Conservation (phyloP, 768 basidiomycete genomes). For the Termitomyces heimii region DNA sequence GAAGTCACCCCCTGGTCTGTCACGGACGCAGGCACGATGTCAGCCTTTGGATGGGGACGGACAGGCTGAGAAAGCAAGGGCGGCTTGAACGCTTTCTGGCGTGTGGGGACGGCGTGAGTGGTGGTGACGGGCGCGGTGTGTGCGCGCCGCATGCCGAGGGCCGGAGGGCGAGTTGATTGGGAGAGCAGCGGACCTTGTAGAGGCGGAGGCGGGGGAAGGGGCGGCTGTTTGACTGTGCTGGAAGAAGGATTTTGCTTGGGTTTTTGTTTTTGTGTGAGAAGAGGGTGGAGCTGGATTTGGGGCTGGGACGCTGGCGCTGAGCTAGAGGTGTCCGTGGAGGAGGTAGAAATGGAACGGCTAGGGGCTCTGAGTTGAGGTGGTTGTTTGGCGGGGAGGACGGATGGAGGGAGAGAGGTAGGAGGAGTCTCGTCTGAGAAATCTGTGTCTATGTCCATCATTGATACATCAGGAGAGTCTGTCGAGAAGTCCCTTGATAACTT, state of each 20-base stretch:
- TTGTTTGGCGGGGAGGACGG: neutral
- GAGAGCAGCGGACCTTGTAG: conserved; percentile 2
- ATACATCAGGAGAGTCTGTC: conserved; percentile 1
- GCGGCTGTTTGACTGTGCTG: neutral
- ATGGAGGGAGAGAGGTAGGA: neutral
- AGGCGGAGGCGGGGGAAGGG: neutral
- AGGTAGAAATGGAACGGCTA: neutral
- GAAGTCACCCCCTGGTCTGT: neutral
- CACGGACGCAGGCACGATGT: neutral
- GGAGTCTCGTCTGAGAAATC: neutral
- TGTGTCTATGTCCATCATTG: conserved; percentile 8
- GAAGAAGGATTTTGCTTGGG: conserved; percentile 5
- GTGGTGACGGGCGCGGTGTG: conserved; percentile 15
- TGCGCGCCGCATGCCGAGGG: conserved; percentile 34
- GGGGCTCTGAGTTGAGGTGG: neutral
- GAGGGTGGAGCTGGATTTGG: conserved; percentile 11
- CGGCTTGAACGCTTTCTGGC: conserved; percentile 31
- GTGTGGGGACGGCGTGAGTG: conserved; percentile 18
- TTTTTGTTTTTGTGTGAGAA: conserved; percentile 10
- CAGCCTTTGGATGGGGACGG: conserved; percentile 4
- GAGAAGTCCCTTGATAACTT: neutral
- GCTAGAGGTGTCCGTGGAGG: neutral
- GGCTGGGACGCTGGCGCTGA: conserved; percentile 4
- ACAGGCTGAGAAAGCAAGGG: conserved; percentile 23
- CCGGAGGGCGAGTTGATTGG: conserved; percentile 23